Evolutionary conservation across 352 stramenopile species (phyloP).

Genomic region (Pythium phragmiticola): DNA sequence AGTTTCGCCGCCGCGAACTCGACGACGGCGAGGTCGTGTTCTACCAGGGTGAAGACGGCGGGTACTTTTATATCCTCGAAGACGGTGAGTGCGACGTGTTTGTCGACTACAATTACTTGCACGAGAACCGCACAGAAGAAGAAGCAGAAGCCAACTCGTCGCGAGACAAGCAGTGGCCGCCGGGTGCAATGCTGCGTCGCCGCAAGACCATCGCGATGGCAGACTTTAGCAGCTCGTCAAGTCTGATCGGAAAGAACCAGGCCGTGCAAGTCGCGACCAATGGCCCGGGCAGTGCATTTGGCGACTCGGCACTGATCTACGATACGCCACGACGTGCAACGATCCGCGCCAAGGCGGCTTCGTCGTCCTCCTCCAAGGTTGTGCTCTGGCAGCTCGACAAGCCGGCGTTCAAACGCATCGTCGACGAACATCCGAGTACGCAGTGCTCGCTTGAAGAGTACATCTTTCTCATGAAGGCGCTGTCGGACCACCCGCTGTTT

Average conservation of each 20-base stretch:
- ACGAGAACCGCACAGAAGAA: constrained; percentile 37
- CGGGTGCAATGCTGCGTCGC: constrained; percentile 37
- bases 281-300: constrained; percentile 72
- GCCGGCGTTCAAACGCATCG: constrained; percentile 48
- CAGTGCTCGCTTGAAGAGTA: constrained; percentile 80
- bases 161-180: neutral
- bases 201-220: constrained; percentile 70
- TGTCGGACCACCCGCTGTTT: constrained; percentile 78
- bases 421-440: constrained; percentile 60
- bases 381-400: constrained; percentile 84
- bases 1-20: constrained; percentile 60
- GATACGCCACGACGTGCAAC: constrained; percentile 79
- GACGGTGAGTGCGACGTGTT: constrained; percentile 79
- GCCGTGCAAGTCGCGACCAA: constrained; percentile 80
- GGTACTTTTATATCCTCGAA: constrained; percentile 85
- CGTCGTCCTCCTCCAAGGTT: constrained; percentile 25
- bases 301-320: constrained; percentile 84
- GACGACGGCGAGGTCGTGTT: constrained; percentile 76
- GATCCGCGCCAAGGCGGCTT: constrained; percentile 34
- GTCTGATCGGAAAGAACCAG: constrained; percentile 58
- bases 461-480: constrained; percentile 62
- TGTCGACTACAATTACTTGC: constrained; percentile 78
- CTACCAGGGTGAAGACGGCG: constrained; percentile 71
- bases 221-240: constrained; percentile 66
- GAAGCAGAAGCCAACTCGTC: constrained; percentile 15